Conservation (phyloP, 23 red algal genomes). For the Gracilaria gracilis region DNA sequence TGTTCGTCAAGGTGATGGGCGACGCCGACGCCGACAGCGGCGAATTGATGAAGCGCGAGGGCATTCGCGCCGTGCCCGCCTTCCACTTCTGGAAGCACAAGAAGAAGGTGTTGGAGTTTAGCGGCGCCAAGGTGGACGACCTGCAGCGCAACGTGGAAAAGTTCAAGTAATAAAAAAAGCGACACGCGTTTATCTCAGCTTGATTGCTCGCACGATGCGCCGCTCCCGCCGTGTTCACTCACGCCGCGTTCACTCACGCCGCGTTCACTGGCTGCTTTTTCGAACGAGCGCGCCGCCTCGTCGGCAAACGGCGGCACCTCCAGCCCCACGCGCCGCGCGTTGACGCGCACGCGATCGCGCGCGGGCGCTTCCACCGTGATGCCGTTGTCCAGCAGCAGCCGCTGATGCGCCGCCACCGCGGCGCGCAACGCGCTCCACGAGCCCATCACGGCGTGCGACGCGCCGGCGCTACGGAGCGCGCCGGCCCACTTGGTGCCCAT, state of each 20-base stretch:
- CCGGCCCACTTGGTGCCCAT: background rate
- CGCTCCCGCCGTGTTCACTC: no score
- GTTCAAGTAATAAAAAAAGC: slow-evolving; percentile 56
- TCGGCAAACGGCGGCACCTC: slow-evolving; percentile 48
- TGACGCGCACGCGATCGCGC: slow-evolving; percentile 65
- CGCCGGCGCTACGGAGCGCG: slow-evolving; percentile 40
- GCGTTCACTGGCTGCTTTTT: background rate
- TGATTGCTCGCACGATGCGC: no score
- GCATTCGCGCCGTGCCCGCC: slow-evolving; percentile 92
- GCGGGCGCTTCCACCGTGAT: slow-evolving; percentile 3
- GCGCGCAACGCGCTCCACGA: slow-evolving; percentile 21
- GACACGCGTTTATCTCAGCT: no score
- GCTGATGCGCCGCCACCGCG: slow-evolving; percentile 33
- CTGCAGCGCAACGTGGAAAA: slow-evolving; percentile 72
- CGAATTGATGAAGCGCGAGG: slow-evolving; percentile 89
- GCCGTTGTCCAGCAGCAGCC: slow-evolving; percentile 45
- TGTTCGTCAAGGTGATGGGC: slow-evolving; percentile 97
- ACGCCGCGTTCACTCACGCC: no score
- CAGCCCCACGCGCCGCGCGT: slow-evolving; percentile 57
- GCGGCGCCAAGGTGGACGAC: slow-evolving; percentile 83
- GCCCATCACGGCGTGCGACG: background rate
- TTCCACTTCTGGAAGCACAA: slow-evolving; percentile 94
- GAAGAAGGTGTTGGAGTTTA: slow-evolving; percentile 76
- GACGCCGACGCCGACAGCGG: slow-evolving; percentile 73
- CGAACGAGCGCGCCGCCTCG: slow-evolving; percentile 7